Base-by-base conservation (phyloP, 2,329 filamentous ascomycete species). In the Coleophoma cylindrospora region DNA sequence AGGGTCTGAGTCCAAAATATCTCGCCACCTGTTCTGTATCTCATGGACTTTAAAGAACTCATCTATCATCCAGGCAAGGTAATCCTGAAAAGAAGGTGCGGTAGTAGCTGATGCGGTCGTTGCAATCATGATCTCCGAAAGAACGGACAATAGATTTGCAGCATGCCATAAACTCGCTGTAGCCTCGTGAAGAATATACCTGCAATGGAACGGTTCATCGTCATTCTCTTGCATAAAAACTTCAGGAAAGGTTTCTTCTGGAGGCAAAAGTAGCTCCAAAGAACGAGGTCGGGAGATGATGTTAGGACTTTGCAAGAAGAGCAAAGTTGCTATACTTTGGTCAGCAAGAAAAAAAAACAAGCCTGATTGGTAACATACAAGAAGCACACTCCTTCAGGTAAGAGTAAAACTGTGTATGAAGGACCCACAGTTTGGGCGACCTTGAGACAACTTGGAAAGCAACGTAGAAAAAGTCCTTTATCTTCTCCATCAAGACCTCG, bases 391-490 rank as follows among this genome's bases (percentile, higher is more conserved):
- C 67, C 53, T 74, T 73, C 12, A 83, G 62, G 57, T 83, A 83
- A 14, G 66, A 58, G 50, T 80, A 64, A 22, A 76, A 67, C 7
- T 66, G 62, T 3, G 71, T 65, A 9, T 68, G 68, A 34, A 78
- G 52, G 9, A 70, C 64, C 79, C 80, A 82, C 15, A 83, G 59
- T 17, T 61, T 64, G 17, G 70, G 70, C 4, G 69, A 68, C 47
- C 71, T 68, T 45, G 70, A 68, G 22, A 75, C 65, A 9, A 71
- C 64, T 22, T 74, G 64, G 56, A 80, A 69, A 5, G 80, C 57
- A 43, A 75, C 73, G 45, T 70, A 67, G 47, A 82, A 71, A 51
- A 85, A 75, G 3, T 66, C 66, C 56, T 79, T 72, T n/a, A 85
- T 75, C 11, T 74, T 72, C 15, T 70, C 65, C 10, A 70, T 69